Base-by-base conservation (phyloP, 345 rosid species). In the Heritiera littoralis region DNA sequence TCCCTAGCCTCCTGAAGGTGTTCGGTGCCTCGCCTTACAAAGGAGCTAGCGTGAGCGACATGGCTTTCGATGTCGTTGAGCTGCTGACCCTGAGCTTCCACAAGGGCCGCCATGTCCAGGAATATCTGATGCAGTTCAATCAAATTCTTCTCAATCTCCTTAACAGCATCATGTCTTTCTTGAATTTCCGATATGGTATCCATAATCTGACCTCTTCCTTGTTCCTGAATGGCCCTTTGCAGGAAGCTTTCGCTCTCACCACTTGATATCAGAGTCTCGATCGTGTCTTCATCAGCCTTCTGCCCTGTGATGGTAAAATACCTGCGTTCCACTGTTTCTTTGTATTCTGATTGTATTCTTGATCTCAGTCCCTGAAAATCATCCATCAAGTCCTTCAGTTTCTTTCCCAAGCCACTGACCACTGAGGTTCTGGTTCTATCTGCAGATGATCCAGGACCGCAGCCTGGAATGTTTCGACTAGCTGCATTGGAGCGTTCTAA, bases 71-170 rank as follows among this genome's bases (percentile, higher is more conserved):
- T 94, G 82, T 93, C 91, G 20, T 92, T 89, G 20, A 94, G 90
- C n/a, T 93, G 98, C 48, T 92, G 97, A 7, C 97, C 95, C 72
- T 91, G 98, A 41, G 97, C 87, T 83, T 94, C 98, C 45, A 92
- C 95, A 0, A 93, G 81, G 9, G 90, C 92, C 6, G 97, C 98
- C 98, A 95, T 92, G 80, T 93, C 95, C 75, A 93, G 74, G 84
- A 95, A 95, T 15, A 95, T 91, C 87, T 92, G 95, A 78, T 93
- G 97, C 3, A 95, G 89, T 78, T 92, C 98, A 2, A 91, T 64
- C 74, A 93, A 79, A 75, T 90, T 95, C 90, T 88, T 93, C 87
- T 95, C 98, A 46, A 95, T 93, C 85, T 92, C 97, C 86, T 88
- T 93, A 12, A 95, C 91, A 0, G 94, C 93, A 32, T 92, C 97